Evolutionary conservation across 2,329 filamentous ascomycete species (phyloP).

Genomic region (Paecilomyces fulvus): DNA sequence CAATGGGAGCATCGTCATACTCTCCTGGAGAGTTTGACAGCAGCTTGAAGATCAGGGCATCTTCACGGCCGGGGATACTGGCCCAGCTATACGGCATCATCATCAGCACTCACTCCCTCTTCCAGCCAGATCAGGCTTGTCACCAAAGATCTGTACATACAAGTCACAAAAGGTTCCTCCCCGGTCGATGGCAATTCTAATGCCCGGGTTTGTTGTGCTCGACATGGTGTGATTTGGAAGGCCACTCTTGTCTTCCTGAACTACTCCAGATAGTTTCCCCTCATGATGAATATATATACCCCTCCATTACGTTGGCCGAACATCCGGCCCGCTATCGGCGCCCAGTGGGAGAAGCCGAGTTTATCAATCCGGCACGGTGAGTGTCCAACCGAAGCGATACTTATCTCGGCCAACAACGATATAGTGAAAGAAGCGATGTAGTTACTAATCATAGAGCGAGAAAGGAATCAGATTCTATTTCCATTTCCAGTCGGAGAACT

Average conservation of each 20-base stretch:
- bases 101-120: not conserved
- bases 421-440: not conserved
- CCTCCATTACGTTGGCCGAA: not conserved
- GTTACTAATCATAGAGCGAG: not conserved
- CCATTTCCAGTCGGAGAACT: not conserved
- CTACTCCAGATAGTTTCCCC: not conserved
- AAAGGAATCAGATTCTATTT: not conserved
- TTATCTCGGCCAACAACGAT: not conserved
- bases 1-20: constrained; percentile 50
- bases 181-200: constrained; percentile 10
- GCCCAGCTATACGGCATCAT: constrained; percentile 6
- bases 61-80: constrained; percentile 10
- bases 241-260: not conserved
- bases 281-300: not conserved
- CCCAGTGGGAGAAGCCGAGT: not conserved
- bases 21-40: constrained; percentile 18
- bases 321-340: not conserved
- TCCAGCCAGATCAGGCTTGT: not conserved
- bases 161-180: constrained; percentile 17
- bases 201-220: constrained; percentile 1
- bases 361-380: not conserved
- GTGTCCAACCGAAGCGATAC: not conserved
- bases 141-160: not conserved
- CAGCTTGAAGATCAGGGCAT: constrained; percentile 19
- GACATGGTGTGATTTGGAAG: constrained; percentile 1